Base-by-base conservation (phyloP, 495 filamentous ascomycete genomes). In the Tuber indicum region DNA sequence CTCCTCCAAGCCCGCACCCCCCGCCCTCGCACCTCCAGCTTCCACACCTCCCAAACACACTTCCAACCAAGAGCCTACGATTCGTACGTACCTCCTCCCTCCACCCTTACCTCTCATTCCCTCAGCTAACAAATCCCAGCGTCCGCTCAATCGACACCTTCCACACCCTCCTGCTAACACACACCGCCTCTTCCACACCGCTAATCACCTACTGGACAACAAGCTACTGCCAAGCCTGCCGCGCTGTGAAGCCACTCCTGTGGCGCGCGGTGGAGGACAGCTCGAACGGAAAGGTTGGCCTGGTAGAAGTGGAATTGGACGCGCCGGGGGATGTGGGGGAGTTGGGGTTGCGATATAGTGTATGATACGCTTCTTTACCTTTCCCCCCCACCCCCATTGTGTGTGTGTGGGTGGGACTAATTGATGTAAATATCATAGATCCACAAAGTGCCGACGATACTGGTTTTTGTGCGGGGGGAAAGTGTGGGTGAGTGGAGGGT, bases 191-290 rank as follows among this genome's bases (percentile, higher is more conserved):
- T 14, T 84, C 87, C 36, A 86, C 84, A n/a, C 89, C 91, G 9
- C 85, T 93, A 9, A 85, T 93, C 46, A 92, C 91, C 1, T 84
- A 92, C 21, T 93, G 91, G 91, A 91, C 89, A 1, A 87, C 91
- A 1, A 89, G 88, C 14, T 92, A 87, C 84, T 92, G 90, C 82
- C 82, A 87, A 12, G 88, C 88, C 14, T 93, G 91, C 84, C 85
- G 85, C 42, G 78, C 83, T 23, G 86, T 92, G 32, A 85, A 84
- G 5, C 89, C 90, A 9, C 78, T 91, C 14, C 32, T 93, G 1
- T 79, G 83, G 39, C 82, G 86, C 8, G 80, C 91, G 43, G 83
- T 92, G 47, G 85, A 89, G 47, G 85, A 89, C 76, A 86, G 88
- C 16, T 86, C 87, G 0, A 90, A 90, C n/a, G 89, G 91, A 80